phyloP scores from a whole-genome alignment of 192 early-diverging fungal species.

The Glomus cerebriforme region DNA sequence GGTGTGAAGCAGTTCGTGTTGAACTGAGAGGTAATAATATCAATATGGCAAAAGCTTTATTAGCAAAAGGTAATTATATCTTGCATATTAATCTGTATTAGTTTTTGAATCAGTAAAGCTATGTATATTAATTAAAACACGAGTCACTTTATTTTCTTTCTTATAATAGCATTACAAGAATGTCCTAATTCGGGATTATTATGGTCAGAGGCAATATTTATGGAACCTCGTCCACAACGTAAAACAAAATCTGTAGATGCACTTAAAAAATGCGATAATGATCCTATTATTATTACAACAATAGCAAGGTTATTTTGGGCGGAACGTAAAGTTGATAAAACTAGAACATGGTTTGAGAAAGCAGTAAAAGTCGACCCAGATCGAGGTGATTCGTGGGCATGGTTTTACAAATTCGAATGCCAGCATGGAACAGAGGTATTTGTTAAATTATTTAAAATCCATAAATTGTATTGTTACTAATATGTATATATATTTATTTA shows the following conservation, averaged over 20 bases:
- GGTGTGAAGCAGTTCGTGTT: conserved; percentile 74
- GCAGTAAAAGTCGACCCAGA: conserved; percentile 83
- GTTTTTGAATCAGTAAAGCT: not conserved
- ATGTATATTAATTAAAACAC: not conserved
- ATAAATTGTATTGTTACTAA: not conserved
- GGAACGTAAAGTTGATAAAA: conserved; percentile 92
- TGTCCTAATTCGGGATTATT: conserved; percentile 83
- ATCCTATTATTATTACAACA: conserved; percentile 74
- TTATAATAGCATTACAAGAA: conserved; percentile 78
- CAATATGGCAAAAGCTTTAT: conserved; percentile 69
- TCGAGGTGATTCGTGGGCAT: conserved; percentile 92
- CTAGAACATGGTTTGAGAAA: conserved; percentile 87
- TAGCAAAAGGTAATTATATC: conserved; percentile 59
- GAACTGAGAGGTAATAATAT: conserved; percentile 73
- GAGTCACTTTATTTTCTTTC: not conserved
- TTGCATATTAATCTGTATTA: not conserved
- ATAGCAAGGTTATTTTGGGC: conserved; percentile 93
- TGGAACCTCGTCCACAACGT: conserved; percentile 84
- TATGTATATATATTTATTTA: not conserved
- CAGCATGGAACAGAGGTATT: conserved; percentile 68
- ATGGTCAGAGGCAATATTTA: conserved; percentile 86
- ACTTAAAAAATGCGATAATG: conserved; percentile 86
- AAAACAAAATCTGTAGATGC: conserved; percentile 90
- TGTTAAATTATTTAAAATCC: not conserved
- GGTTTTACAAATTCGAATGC: conserved; percentile 91